A percentile compares a stretch with the other conserved stretches of the same genome.
Evolutionary conservation across 257 asterid genomes (phyloP).

Genomic region (Scutellaria barbata): DNA sequence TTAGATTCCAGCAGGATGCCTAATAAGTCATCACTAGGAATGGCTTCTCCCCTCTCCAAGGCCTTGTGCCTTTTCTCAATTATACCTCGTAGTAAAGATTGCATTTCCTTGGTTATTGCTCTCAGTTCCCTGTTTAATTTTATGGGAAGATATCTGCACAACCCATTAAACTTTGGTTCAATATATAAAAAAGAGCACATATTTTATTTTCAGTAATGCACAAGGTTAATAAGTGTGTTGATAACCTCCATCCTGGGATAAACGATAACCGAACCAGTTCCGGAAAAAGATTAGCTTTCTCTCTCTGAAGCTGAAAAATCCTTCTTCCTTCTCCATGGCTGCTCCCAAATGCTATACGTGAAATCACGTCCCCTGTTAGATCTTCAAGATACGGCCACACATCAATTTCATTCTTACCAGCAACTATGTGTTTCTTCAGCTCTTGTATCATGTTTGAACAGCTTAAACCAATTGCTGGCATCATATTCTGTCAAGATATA

Average conservation of each 20-base stretch:
- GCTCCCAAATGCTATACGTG: slow-evolving; percentile 41
- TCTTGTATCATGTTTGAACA: slow-evolving; percentile 28
- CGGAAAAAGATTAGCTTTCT: slow-evolving; percentile 12
- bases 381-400: slow-evolving; percentile 36
- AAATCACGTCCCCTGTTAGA: slow-evolving; percentile 37
- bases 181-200: not conserved
- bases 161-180: no score
- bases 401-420: slow-evolving; percentile 17
- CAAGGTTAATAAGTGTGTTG: no score
- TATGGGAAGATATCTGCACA: slow-evolving; percentile 35
- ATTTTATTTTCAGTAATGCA: no score
- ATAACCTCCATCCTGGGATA: slow-evolving; percentile 48
- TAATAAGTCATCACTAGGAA: slow-evolving; percentile 33
- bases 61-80: slow-evolving; percentile 33
- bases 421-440: slow-evolving; percentile 7
- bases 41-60: slow-evolving; percentile 20
- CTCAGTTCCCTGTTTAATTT: slow-evolving; percentile 24
- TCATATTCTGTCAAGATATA: slow-evolving; percentile 20
- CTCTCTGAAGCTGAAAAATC: slow-evolving; percentile 38
- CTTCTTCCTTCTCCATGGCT: slow-evolving; percentile 36
- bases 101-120: slow-evolving; percentile 3
- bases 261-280: not conserved
- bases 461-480: slow-evolving; percentile 19
- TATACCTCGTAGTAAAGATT: not conserved
- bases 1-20: slow-evolving; percentile 38